Percentiles rank a stretch among this genome's conserved stretches.
phyloP scores from a whole-genome alignment of 1,284 basidiomycete genomes.

The Laetiporus sulphureus region DNA sequence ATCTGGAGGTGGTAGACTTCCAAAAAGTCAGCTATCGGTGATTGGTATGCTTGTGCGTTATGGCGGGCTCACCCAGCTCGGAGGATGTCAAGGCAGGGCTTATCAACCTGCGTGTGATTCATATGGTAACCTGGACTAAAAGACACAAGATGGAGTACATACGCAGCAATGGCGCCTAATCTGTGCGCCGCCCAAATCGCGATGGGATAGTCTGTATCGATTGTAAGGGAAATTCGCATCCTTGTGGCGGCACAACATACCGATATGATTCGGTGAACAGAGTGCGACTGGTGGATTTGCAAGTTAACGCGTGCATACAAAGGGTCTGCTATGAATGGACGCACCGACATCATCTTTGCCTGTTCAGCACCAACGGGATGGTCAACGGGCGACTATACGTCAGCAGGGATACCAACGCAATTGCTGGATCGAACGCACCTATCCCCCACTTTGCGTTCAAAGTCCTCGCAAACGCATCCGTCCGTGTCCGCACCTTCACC shows the following conservation, averaged over 20 bases:
- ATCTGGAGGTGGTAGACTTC: constrained; percentile 43
- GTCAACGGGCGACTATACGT: background rate
- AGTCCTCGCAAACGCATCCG: constrained; percentile 9
- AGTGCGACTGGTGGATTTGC: constrained; percentile 14
- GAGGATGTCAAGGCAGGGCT: constrained; percentile 58
- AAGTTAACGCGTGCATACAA: background rate
- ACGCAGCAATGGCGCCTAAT: constrained; percentile 63
- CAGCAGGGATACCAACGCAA: background rate
- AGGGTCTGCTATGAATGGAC: constrained; percentile 1
- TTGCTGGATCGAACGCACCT: background rate
- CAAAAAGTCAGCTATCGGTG: background rate
- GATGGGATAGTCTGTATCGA: constrained; percentile 10
- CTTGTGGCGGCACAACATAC: constrained; percentile 6
- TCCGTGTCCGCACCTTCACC: constrained; percentile 8
- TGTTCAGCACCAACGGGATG: background rate
- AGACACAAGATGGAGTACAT: constrained; percentile 16
- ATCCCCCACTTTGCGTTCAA: constrained; percentile 6
- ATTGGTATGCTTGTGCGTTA: background rate
- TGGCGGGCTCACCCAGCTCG: constrained; percentile 36
- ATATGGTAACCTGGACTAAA: background rate
- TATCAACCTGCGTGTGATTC: constrained; percentile 29
- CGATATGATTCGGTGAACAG: constrained; percentile 21
- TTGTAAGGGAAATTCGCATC: background rate
- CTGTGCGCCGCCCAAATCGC: constrained; percentile 49
- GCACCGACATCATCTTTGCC: constrained; percentile 18